Conservation (phyloP, 441 rosid genomes). For the Pelargonium cotyledonis region DNA sequence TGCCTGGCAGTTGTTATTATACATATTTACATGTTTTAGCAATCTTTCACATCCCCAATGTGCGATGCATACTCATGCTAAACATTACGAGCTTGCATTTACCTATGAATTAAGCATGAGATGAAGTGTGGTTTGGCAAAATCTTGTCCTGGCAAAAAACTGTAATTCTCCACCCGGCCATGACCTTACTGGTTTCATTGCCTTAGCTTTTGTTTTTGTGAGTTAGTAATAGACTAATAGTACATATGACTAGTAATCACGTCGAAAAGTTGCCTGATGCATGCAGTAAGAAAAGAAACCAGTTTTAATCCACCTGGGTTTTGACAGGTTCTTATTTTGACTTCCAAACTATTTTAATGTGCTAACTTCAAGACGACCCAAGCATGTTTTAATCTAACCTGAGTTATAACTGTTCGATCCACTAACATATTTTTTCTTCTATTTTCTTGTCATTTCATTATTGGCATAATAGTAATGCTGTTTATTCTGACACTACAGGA, state of each 20-base stretch:
- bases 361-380: background rate
- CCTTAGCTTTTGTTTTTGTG: background rate
- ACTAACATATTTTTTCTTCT: background rate
- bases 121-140: no score
- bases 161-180: no score
- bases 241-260: background rate
- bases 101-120: background rate
- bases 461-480: constrained; percentile 5
- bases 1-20: background rate
- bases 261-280: background rate
- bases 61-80: background rate
- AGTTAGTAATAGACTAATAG: background rate
- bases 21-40: background rate
- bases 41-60: background rate
- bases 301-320: background rate
- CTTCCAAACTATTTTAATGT: background rate
- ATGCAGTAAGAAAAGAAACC: background rate
- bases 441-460: constrained; percentile 7
- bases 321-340: background rate
- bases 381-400: no score
- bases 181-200: no score
- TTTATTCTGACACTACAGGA: constrained; percentile 39
- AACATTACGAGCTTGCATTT: background rate
- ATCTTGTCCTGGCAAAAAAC: no score
- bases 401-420: background rate